Evolutionary conservation across 805 yeast species (phyloP).

Genomic region (Torulaspora quercuum): DNA sequence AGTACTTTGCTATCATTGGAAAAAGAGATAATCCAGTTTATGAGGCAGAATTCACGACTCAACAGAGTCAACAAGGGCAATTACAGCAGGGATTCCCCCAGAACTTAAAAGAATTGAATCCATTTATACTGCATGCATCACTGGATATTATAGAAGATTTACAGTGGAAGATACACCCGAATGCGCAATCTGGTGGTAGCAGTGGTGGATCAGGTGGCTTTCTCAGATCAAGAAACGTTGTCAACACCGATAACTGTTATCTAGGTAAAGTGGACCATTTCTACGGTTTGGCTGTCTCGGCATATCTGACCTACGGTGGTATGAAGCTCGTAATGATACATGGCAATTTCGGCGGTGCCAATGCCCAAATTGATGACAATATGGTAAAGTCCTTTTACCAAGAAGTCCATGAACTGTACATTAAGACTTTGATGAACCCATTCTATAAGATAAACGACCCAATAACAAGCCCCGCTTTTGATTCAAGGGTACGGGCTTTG

Average conservation of each 20-base stretch:
- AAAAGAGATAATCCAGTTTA: constrained; percentile 82
- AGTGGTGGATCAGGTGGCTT: constrained; percentile 23
- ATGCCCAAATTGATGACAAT: constrained; percentile 51
- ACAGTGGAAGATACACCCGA: constrained; percentile 67
- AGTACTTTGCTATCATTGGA: constrained; percentile 84
- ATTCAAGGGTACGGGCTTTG: constrained; percentile 61
- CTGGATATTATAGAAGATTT: constrained; percentile 87
- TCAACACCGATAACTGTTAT: constrained; percentile 40
- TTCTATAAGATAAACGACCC: constrained; percentile 76
- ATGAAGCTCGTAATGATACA: constrained; percentile 73
- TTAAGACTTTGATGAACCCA: constrained; percentile 80
- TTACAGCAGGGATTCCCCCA: constrained; percentile 52
- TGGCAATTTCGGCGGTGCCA: constrained; percentile 42
- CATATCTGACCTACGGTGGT: constrained; percentile 84
- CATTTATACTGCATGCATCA: constrained; percentile 84
- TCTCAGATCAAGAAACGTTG: constrained; percentile 26
- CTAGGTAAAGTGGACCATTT: constrained; percentile 80
- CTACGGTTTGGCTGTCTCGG: constrained; percentile 78
- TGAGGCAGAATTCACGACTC: constrained; percentile 63
- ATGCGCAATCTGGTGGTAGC: constrained; percentile 13
- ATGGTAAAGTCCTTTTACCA: constrained; percentile 76
- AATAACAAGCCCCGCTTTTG: constrained; percentile 71
- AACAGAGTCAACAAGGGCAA: constrained; percentile 63
- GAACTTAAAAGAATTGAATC: constrained; percentile 74
- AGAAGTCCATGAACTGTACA: constrained; percentile 84